Conservation (phyloP, 2,329 filamentous ascomycete species). For the Stagonosporopsis vannaccii region DNA sequence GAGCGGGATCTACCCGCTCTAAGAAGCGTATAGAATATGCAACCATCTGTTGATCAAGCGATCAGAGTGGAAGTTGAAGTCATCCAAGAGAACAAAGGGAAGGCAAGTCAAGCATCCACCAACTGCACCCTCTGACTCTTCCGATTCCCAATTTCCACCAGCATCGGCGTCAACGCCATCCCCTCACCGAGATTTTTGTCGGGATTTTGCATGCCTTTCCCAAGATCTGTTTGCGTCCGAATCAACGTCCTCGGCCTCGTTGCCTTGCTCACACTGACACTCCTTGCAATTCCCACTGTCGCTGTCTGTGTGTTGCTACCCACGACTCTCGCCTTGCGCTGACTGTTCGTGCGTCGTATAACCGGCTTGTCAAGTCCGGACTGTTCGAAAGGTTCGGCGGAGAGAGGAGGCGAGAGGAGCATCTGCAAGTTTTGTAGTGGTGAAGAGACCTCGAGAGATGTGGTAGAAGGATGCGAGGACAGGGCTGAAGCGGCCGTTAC, state of each 20-base stretch:
- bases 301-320: slow-evolving; percentile 22
- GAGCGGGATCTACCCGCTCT: slow-evolving; percentile 11
- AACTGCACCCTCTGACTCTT: slow-evolving; percentile 47
- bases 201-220: slow-evolving; percentile 14
- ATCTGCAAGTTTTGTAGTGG: slow-evolving; percentile 29
- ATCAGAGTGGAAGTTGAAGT: neutral
- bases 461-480: slow-evolving; percentile 35
- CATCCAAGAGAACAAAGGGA: neutral
- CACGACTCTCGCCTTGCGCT: slow-evolving; percentile 11
- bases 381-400: slow-evolving; percentile 16
- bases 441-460: slow-evolving; percentile 33
- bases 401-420: slow-evolving; percentile 28
- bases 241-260: slow-evolving; percentile 32
- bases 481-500: slow-evolving; percentile 40
- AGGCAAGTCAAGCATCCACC: slow-evolving; percentile 37
- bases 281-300: slow-evolving; percentile 44
- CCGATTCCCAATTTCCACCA: slow-evolving; percentile 47
- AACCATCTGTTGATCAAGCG: slow-evolving; percentile 1
- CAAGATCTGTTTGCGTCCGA: slow-evolving; percentile 18
- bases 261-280: slow-evolving; percentile 42
- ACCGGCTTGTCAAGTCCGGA: slow-evolving; percentile 17
- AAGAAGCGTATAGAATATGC: slow-evolving; percentile 4
- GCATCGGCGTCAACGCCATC: slow-evolving; percentile 42
- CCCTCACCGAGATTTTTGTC: slow-evolving; percentile 37
- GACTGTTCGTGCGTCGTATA: slow-evolving; percentile 21